Evolutionary conservation across 2,329 filamentous ascomycete genomes (phyloP), one percentile per base, ranked within the genome.

Genomic region (Scedosporium dehoogii): DNA sequence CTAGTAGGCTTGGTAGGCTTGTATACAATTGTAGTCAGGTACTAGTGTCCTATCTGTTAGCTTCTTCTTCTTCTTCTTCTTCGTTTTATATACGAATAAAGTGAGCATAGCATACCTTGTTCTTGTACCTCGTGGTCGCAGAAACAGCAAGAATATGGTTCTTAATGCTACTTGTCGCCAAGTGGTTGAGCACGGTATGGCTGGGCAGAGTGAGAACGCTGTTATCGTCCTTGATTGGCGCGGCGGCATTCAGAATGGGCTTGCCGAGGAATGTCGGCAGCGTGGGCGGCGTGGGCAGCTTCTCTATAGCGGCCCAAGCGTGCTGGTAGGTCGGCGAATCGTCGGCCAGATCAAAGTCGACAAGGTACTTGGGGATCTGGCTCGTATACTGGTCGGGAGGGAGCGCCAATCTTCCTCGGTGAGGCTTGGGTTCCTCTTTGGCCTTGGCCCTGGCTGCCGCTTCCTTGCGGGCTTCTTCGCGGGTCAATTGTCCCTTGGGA

Each of bases 111-210:
- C 79, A 63, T 70, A 91, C 91, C 85, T 99, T 99, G 75, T 90
- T 88, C 78, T 92, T 96, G 74, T 97, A 99, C 73, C 94, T 84
- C n/a, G 94, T 99, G 4, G 94, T 99, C 14, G 91, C 93, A 70
- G 92, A 97, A 5, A 96, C 96, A 41, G 94, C 94, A 66, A 99
- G 81, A 27, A 97, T 90, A 66, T 93, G 92, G 68, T 96, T 92
- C 79, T 96, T 97, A 75, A 99, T 99, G 74, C 92, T 97, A 75
- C 93, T 97, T 3, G 94, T 99, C 58, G 93, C 93, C 68, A 99
- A 79, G 74, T 99, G 94, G 68, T 99, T 99, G 66, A 99, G 78
- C 38, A 97, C 91, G 0, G 94, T 97, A 71, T 99, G 93, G 70
- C 97, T 99, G 14, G 94, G 94, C 83, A 97, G 93, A 68, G 91